phyloP scores from a whole-genome alignment of 305 asterid species.

The Solanum hybrid region DNA sequence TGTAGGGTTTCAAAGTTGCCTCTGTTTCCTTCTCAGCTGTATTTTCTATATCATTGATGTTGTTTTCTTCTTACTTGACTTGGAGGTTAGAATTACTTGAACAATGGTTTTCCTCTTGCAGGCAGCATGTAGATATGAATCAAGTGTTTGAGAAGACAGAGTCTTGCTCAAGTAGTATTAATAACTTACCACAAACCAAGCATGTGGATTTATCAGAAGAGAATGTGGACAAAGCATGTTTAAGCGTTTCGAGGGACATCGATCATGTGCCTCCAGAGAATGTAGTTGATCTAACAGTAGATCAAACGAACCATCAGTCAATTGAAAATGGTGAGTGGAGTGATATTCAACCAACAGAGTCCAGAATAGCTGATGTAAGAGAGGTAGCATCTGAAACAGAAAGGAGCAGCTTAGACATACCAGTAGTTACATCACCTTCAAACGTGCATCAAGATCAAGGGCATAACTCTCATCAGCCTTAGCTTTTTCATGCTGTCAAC shows the following conservation, averaged over 20 bases:
- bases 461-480: constrained; percentile 48
- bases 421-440: constrained; percentile 53
- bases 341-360: constrained; percentile 80
- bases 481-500: constrained; percentile 12
- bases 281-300: constrained; percentile 34
- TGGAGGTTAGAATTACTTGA: neutral
- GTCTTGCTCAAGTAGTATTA: constrained; percentile 45
- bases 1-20: neutral
- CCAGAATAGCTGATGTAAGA: constrained; percentile 78
- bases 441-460: constrained; percentile 48
- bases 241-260: constrained; percentile 47
- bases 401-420: constrained; percentile 60
- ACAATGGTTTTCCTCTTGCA: constrained; percentile 21
- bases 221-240: constrained; percentile 93
- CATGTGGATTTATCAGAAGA: constrained; percentile 84
- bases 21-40: neutral
- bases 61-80: neutral
- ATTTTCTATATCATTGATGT: neutral
- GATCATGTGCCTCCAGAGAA: constrained; percentile 35
- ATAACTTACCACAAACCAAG: constrained; percentile 58
- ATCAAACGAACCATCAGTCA: constrained; percentile 47
- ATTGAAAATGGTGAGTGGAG: constrained; percentile 81
- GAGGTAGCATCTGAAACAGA: constrained; percentile 67
- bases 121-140: constrained; percentile 70
- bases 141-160: constrained; percentile 64